Evolutionary conservation across 108 stramenopile genomes (phyloP).

Genomic region (Asterionellopsis glacialis): DNA sequence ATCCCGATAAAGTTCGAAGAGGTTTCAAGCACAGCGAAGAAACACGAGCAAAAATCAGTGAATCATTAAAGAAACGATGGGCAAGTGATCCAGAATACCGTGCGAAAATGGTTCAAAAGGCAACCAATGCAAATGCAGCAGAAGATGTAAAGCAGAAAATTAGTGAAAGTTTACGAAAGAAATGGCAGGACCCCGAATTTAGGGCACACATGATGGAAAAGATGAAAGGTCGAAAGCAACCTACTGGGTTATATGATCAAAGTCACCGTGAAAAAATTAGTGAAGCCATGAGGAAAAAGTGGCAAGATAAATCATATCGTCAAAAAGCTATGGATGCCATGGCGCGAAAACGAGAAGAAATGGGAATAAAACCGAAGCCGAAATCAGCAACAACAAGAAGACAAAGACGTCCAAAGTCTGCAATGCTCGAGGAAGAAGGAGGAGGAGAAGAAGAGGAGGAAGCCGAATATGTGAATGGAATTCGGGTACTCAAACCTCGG

Average conservation of each 20-base stretch:
- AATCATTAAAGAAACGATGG: slow-evolving; percentile 66
- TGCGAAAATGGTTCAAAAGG: slow-evolving; percentile 47
- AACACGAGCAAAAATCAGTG: slow-evolving; percentile 68
- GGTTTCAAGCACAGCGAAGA: slow-evolving; percentile 78
- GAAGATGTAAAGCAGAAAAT: slow-evolving; percentile 42
- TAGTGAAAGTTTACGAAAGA: slow-evolving; percentile 58
- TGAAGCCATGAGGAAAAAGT: slow-evolving; percentile 77
- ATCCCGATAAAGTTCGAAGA: slow-evolving; percentile 45
- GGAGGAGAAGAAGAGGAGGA: too few species aligned
- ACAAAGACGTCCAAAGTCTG: slow-evolving; percentile 2
- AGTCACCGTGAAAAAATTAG: slow-evolving; percentile 63
- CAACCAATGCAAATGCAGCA: slow-evolving; percentile 18
- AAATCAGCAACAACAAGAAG: not conserved
- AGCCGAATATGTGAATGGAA: slow-evolving; percentile 13
- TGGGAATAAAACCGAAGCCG: slow-evolving; percentile 11
- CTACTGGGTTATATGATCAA: slow-evolving; percentile 10
- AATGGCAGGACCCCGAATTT: slow-evolving; percentile 81
- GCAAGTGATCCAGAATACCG: slow-evolving; percentile 56
- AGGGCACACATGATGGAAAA: slow-evolving; percentile 65
- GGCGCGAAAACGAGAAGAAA: slow-evolving; percentile 23
- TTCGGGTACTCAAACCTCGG: slow-evolving; percentile 3
- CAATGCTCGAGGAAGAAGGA: too few species aligned
- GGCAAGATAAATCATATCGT: slow-evolving; percentile 76
- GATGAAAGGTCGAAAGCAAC: slow-evolving; percentile 34
- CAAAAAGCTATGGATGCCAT: slow-evolving; percentile 61